Evolutionary conservation across 1,139 yeast species (phyloP), one percentile per base, ranked within the genome.

Genomic region (Pichia cactophila): DNA sequence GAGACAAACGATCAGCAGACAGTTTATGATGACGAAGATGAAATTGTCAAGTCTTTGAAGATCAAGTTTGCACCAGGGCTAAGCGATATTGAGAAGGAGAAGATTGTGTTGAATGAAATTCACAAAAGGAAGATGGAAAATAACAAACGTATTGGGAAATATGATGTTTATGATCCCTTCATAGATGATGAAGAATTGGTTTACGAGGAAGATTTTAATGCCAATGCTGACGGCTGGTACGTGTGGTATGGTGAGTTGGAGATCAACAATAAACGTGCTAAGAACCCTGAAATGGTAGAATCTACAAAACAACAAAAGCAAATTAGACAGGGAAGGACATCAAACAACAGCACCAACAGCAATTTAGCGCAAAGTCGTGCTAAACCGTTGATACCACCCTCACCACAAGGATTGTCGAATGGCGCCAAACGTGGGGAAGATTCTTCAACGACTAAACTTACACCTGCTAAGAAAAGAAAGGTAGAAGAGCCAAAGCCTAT

Each of bases 161-260:
- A 94, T 65, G 98, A 94, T 63, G 74, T 80, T 48, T 83, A 86
- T 54, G 99, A 94, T 67, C 98, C 98, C 1, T 94, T 94, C 62
- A 92, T 94, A 54, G 99, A 94, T 68, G 98, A 94, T 65, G 79
- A 86, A 29, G 99, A 92, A 67, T 72, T 89, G 60, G 78, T 81
- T 54, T 86, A 94, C 86, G 97, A 92, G 65, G 97, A 90, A 64
- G 94, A 86, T 58, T 82, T 95, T 10, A 92, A 94, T 2, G 81
- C 94, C 1, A 89, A 96, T 0, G 86, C 86, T 57, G 97, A 92
- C 61, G 98, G 98, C 2, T 94, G 92, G 65, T 94, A 92, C 61
- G 97, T 94, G 0, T 94, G 83, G 65, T 87, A 90, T 73, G 99
- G 99, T 0, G 95, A 96, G 5, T 71, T 94, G 54, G 82, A 86